Evolutionary conservation across 2,329 filamentous ascomycete genomes (phyloP).

Genomic region (Cordyceps cicadae): DNA sequence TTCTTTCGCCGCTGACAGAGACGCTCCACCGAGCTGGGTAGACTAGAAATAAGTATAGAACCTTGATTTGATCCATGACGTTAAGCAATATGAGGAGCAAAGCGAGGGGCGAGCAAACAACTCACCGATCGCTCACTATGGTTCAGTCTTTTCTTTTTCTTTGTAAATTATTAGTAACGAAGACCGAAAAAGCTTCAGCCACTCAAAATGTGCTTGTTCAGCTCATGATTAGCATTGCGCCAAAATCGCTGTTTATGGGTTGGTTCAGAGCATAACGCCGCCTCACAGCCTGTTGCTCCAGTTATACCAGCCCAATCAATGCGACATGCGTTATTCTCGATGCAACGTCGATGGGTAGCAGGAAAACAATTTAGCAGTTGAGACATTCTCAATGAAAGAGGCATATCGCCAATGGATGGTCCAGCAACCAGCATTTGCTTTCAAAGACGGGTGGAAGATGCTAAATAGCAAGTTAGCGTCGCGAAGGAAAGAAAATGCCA

Average conservation of each 20-base stretch:
- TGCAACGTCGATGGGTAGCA: background rate
- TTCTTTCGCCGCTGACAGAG: background rate
- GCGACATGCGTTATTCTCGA: background rate
- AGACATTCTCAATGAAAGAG: background rate
- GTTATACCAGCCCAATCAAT: background rate
- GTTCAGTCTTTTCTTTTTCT: background rate
- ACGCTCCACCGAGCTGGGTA: background rate
- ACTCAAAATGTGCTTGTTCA: background rate
- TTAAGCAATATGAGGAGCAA: background rate
- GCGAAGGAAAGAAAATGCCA: no score
- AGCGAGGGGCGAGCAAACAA: background rate
- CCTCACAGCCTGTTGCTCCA: background rate
- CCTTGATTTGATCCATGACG: conserved; percentile 5
- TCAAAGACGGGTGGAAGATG: no score
- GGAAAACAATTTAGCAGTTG: background rate
- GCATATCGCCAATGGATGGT: no score
- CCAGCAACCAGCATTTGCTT: no score
- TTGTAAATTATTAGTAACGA: background rate
- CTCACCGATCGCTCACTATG: background rate
- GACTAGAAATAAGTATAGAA: background rate
- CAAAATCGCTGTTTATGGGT: background rate
- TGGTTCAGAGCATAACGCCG: background rate
- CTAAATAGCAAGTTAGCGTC: no score
- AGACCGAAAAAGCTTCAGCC: background rate
- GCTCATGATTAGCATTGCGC: background rate